Conservation (phyloP, 1,139 yeast species). For the Pichia terricola region DNA sequence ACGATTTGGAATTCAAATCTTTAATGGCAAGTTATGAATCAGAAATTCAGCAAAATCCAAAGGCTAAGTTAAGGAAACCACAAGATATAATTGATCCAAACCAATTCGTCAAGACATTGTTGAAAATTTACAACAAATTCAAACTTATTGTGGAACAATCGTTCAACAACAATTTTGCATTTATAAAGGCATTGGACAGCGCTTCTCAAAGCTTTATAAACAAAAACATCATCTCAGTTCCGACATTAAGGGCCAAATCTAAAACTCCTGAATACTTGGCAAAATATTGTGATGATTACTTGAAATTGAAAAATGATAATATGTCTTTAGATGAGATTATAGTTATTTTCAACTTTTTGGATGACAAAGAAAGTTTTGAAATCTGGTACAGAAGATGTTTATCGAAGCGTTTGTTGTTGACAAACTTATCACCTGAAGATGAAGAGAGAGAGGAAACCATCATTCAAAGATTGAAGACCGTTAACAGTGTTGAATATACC, state of each 20-base stretch:
- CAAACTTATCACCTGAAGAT: conserved; percentile 72
- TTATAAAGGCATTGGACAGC: conserved; percentile 80
- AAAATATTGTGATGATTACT: conserved; percentile 73
- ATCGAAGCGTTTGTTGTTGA: conserved; percentile 81
- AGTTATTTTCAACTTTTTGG: conserved; percentile 78
- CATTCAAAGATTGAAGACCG: conserved; percentile 80
- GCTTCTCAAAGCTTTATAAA: conserved; percentile 86
- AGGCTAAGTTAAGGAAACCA: conserved; percentile 14
- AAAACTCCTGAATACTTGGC: conserved; percentile 89
- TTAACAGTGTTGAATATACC: conserved; percentile 87
- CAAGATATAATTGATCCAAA: conserved; percentile 53
- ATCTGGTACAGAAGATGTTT: conserved; percentile 82
- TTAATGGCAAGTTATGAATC: too few species aligned
- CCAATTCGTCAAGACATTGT: conserved; percentile 67
- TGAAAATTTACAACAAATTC: conserved; percentile 60
- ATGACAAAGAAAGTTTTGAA: conserved; percentile 93
- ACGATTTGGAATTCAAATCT: too few species aligned
- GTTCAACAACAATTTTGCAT: conserved; percentile 66
- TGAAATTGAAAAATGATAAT: conserved; percentile 63
- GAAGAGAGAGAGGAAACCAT: conserved; percentile 73
- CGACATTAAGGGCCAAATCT: conserved; percentile 45
- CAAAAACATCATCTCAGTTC: conserved; percentile 69
- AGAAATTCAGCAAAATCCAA: background rate
- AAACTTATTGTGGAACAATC: conserved; percentile 58
- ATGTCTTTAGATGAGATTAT: conserved; percentile 80